Evolutionary conservation across 345 rosid genomes (phyloP), one percentile per base, ranked within the genome.

Genomic region (Citrus medica): DNA sequence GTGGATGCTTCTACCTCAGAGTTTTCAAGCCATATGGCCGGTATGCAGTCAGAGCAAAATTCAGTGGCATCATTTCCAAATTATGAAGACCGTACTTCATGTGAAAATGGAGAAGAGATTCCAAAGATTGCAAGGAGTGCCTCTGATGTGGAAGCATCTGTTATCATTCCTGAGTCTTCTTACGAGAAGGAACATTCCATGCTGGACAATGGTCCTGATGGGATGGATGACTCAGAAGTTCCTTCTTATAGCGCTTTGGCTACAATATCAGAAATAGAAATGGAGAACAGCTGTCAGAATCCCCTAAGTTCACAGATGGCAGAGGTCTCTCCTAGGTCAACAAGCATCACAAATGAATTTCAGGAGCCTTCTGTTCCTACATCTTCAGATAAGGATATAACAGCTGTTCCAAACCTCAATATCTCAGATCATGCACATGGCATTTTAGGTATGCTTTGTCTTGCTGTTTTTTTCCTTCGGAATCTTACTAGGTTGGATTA

Each of bases 191-290:
- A 85, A 60, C 71, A 71, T 63, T 69, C 58, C 67, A 69, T 73
- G 63, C 69, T n/a, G 79, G 74, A 79, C 33, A n/a, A 74, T 42
- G 62, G 79, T 67, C 65, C 53, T 10, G 83, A 84, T 76, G 86
- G 78, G 76, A 74, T 80, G 40, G 86, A 81, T 78, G 84, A 74
- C 59, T 71, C 64, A 12, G 92, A 88, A 79, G 84, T 83, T 81
- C 79, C 85, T 28, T 67, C 60, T 33, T 87, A 75, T 33, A 80
- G 79, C 78, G 80, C 85, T 72, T 82, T 89, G 76, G 86, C 82
- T n/a, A 81, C 87, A 77, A 84, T 80, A 81, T 87, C 94, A 78
- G 98, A 91, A 88, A 92, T 86, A 74, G 94, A 90, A 85, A 60
- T 71, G 7, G 87, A 86, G 82, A 86, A 85, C 59, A 71, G 79